Evolutionary conservation across 2,329 filamentous ascomycete species (phyloP).

Genomic region (Fusarium camptoceras): DNA sequence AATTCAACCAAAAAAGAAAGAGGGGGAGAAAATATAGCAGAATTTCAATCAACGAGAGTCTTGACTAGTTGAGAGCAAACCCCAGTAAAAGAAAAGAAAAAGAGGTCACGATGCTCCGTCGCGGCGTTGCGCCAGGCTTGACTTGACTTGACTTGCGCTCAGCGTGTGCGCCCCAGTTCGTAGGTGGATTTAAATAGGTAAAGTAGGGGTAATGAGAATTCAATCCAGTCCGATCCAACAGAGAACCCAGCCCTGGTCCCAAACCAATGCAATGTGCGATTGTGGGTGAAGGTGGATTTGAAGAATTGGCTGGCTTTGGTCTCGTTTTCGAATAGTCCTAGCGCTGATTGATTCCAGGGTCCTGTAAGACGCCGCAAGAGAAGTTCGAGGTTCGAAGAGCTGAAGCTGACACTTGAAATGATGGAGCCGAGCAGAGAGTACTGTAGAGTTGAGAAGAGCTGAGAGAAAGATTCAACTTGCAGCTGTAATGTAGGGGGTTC

Average conservation of each 20-base stretch:
- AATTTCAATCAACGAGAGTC: slow-evolving; percentile 16
- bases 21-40: slow-evolving; percentile 26
- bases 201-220: slow-evolving; percentile 21
- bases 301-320: slow-evolving; percentile 24
- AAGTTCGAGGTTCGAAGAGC: slow-evolving; percentile 9
- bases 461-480: slow-evolving; percentile 15
- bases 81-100: slow-evolving; percentile 36
- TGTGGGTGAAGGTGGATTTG: slow-evolving; percentile 47
- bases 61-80: slow-evolving; percentile 32
- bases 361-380: slow-evolving; percentile 13
- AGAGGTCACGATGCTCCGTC: slow-evolving; percentile 48
- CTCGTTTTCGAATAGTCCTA: slow-evolving; percentile 40
- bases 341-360: slow-evolving; percentile 32
- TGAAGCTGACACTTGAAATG: slow-evolving; percentile 19
- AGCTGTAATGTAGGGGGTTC: slow-evolving; percentile 30
- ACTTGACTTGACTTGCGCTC: slow-evolving; percentile 24
- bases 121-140: slow-evolving; percentile 44
- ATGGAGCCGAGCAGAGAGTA: slow-evolving; percentile 12
- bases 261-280: slow-evolving; percentile 27
- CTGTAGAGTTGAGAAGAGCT: not conserved
- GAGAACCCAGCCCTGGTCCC: slow-evolving; percentile 31
- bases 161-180: slow-evolving; percentile 41
- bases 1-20: slow-evolving; percentile 14
- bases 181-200: slow-evolving; percentile 43
- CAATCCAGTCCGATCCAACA: slow-evolving; percentile 31